These are phyloP conservation scores for Pseudonitzschia delicatissima DNA, from an alignment of 108 stramenopile genomes.

Conservation along the genomic window DNA sequence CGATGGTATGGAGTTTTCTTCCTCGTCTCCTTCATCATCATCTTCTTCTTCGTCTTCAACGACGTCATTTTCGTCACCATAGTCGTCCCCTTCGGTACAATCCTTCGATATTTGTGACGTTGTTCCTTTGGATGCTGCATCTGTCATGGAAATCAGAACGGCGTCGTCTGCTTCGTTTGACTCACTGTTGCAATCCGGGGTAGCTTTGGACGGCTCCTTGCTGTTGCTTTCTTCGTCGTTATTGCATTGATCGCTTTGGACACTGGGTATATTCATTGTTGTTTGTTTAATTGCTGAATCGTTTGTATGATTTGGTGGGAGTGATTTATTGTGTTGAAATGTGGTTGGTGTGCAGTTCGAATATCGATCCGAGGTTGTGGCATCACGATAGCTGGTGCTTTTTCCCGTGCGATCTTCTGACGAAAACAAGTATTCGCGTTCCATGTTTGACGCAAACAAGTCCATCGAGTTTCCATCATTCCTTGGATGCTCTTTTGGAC, in stretches of 20 bases:
- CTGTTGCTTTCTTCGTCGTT: not conserved
- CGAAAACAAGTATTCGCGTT: too few species aligned
- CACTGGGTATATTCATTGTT: not conserved
- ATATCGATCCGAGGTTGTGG: too few species aligned
- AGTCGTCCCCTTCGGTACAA: not conserved
- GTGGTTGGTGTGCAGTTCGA: too few species aligned
- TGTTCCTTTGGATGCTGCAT: not conserved
- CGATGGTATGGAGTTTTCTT: constrained; percentile 4
- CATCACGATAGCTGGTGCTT: too few species aligned
- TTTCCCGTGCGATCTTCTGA: too few species aligned
- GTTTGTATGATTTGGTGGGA: too few species aligned
- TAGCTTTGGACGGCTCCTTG: not conserved
- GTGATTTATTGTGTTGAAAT: too few species aligned
- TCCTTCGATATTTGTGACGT: not conserved
- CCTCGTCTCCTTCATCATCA: constrained; percentile 1
- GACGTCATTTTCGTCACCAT: constrained; percentile 16
- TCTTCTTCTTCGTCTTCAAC: constrained; percentile 12
- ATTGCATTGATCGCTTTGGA: not conserved
- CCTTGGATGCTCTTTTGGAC: too few species aligned
- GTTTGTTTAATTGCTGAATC: too few species aligned
- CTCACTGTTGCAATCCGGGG: not conserved
- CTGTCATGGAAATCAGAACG: too few species aligned
- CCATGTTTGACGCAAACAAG: too few species aligned
- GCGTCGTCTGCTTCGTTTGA: not conserved
- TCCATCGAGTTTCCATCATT: too few species aligned